Percentiles rank a stretch among this genome's conserved stretches.
phyloP scores from a whole-genome alignment of 2,329 filamentous ascomycete species.

The Colletotrichum sp. region DNA sequence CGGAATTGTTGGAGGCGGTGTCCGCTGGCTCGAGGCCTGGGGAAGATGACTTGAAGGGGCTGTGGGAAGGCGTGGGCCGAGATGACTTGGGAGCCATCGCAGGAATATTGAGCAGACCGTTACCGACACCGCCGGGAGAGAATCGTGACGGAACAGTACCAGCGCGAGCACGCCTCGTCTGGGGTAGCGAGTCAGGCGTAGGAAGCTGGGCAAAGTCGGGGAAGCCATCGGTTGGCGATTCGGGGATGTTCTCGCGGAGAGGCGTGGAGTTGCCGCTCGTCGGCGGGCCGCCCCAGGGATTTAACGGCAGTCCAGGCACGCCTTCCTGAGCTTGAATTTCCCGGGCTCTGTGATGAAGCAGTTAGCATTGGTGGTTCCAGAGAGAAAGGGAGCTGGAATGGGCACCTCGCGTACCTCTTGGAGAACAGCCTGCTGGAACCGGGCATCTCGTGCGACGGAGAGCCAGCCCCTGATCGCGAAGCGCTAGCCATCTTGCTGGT shows the following conservation, averaged over 20 bases:
- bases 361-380: slow-evolving; percentile 10
- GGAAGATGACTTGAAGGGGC: slow-evolving; percentile 78
- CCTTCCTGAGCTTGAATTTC: slow-evolving; percentile 98
- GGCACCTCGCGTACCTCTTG: slow-evolving; percentile 74
- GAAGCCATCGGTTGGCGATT: slow-evolving; percentile 95
- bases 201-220: slow-evolving; percentile 83
- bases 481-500: slow-evolving; percentile 63
- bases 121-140: slow-evolving; percentile 74
- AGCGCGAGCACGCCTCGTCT: slow-evolving; percentile 82
- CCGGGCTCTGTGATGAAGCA: slow-evolving; percentile 68
- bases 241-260: slow-evolving; percentile 94
- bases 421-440: slow-evolving; percentile 80
- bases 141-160: slow-evolving; percentile 97
- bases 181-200: slow-evolving; percentile 67
- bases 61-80: slow-evolving; percentile 84
- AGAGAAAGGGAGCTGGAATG: neutral
- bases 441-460: slow-evolving; percentile 89
- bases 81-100: slow-evolving; percentile 75
- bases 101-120: slow-evolving; percentile 62
- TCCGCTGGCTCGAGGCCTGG: slow-evolving; percentile 56
- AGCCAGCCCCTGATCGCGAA: slow-evolving; percentile 85
- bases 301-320: slow-evolving; percentile 68
- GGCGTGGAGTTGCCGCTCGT: slow-evolving; percentile 97
- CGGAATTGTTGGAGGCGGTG: slow-evolving; percentile 63
- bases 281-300: slow-evolving; percentile 92